Percentiles rank a stretch among this genome's conserved stretches.
These are phyloP conservation scores for Planoprotostelium fungivorum DNA, from an alignment of 78 protist genomes.

Conservation along the genomic window DNA sequence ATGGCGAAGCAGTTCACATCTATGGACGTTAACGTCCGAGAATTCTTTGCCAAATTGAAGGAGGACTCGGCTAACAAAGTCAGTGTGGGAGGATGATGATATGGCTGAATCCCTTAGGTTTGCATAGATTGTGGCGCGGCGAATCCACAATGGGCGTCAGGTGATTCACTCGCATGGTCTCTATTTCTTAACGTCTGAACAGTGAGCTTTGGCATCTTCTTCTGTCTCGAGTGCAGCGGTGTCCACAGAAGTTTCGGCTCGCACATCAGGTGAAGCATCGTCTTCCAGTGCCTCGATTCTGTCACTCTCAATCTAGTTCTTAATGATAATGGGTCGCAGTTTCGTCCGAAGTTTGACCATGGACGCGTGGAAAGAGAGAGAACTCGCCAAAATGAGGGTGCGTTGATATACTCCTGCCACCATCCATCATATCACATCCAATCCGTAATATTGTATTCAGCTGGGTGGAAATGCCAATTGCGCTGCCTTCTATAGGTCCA, in stretches of 20 bases:
- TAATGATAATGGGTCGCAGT: no score
- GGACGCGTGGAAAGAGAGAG: conserved; percentile 62
- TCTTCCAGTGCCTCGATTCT: background rate
- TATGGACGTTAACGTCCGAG: background rate
- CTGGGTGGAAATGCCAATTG: background rate
- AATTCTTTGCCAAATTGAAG: background rate
- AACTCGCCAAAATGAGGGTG: conserved; percentile 40
- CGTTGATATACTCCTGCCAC: no score
- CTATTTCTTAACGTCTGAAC: background rate
- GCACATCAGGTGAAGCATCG: conserved; percentile 33
- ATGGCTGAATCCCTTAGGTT: background rate
- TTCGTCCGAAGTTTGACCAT: conserved; percentile 61
- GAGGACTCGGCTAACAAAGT: background rate
- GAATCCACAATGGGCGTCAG: conserved; percentile 81
- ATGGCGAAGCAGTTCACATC: background rate
- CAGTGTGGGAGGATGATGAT: background rate
- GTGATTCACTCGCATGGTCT: no score
- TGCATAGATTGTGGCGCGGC: conserved; percentile 83
- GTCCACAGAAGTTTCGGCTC: conserved; percentile 80
- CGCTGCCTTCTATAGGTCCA: background rate
- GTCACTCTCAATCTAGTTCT: background rate
- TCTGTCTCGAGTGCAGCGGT: conserved; percentile 83
- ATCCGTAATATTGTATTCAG: no score
- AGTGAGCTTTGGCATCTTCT: conserved; percentile 76
- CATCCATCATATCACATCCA: no score